Conservation (phyloP, 2,329 filamentous ascomycete genomes). For the Ceratocystis harringtonii region DNA sequence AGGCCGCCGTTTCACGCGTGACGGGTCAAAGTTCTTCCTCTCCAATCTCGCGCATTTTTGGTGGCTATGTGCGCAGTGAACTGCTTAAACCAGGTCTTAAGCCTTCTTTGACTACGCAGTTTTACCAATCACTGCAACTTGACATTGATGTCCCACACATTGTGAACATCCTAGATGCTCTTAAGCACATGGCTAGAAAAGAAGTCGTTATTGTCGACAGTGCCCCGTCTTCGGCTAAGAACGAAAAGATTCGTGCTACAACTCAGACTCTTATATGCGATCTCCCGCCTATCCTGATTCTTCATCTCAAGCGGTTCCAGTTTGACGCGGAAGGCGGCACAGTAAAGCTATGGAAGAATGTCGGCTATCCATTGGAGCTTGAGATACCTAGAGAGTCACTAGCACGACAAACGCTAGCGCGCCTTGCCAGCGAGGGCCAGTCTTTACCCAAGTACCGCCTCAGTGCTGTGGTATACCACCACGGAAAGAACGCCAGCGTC, state of each 20-base stretch:
- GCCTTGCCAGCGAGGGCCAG: slow-evolving; percentile 46
- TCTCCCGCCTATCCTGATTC: slow-evolving; percentile 76
- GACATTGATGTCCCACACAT: slow-evolving; percentile 82
- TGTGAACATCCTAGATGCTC: slow-evolving; percentile 79
- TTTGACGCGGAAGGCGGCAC: slow-evolving; percentile 80
- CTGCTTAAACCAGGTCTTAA: slow-evolving; percentile 75
- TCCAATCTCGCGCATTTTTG: slow-evolving; percentile 87
- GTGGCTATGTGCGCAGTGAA: slow-evolving; percentile 79
- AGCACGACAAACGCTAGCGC: slow-evolving; percentile 56
- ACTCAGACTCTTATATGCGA: slow-evolving; percentile 94
- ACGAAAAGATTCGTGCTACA: slow-evolving; percentile 63
- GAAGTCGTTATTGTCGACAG: slow-evolving; percentile 77
- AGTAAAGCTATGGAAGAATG: slow-evolving; percentile 96
- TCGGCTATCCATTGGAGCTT: slow-evolving; percentile 86
- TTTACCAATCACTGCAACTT: slow-evolving; percentile 85
- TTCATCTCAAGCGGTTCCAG: slow-evolving; percentile 94
- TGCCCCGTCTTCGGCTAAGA: slow-evolving; percentile 24
- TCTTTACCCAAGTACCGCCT: slow-evolving; percentile 71
- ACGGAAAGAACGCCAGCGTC: slow-evolving; percentile 89
- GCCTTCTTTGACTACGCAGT: slow-evolving; percentile 80
- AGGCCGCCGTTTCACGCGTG: slow-evolving; percentile 68
- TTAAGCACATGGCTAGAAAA: slow-evolving; percentile 68
- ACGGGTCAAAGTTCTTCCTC: slow-evolving; percentile 64
- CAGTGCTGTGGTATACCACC: slow-evolving; percentile 87
- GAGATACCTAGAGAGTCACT: slow-evolving; percentile 88